Evolutionary conservation across 305 asterid species (phyloP), one percentile per base, ranked within the genome.

Genomic region (Salvia sclarea): DNA sequence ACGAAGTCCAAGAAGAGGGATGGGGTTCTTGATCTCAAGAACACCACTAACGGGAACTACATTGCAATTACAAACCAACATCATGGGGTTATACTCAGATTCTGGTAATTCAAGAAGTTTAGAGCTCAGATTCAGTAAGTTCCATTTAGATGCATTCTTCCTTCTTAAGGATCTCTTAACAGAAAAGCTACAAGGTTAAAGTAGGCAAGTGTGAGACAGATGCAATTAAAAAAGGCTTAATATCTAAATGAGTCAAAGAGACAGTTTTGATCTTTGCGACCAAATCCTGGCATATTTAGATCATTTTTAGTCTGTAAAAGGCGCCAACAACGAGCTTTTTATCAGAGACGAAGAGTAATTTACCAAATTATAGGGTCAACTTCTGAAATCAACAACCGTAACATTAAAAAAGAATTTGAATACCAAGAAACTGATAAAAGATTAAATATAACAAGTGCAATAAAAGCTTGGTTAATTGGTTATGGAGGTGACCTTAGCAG

Each of bases 401-500:
- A 13, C 57, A 37, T 21, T n/a, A 25, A 71, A 13, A 66, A 25
- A 11, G 22, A 61, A 25, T 61, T 24, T 20, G 18, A 58, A 44
- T 3, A 52, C 44, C 49, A 20, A 2, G 5, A 52, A 37, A 52
- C 53, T 8, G 31, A 53, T 30, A 11, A 30, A 13, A 63, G n/a
- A 13, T 12, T 16, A 37, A 59, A 12, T 45, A 5, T 4, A 58
- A 37, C 52, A 0, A 16, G 13, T 20, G 11, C n/a, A 50, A 66
- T 3, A 8, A 33, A 31, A 48, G 33, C 37, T 64, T 12, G 48
- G 33, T 16, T 22, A 9, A 11, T 14, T 48, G 6, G 47, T 55
- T 14, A 66, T 31, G 13, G 62, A 21, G 48, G 30, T 31, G 62
- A 90, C 97, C 97, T 88, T 81, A 50, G 85, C 77, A 17, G 96